Evolutionary conservation across 176 grass and related monocot species (phyloP), one percentile per base, ranked within the genome.

Genomic region (Canna indica): DNA sequence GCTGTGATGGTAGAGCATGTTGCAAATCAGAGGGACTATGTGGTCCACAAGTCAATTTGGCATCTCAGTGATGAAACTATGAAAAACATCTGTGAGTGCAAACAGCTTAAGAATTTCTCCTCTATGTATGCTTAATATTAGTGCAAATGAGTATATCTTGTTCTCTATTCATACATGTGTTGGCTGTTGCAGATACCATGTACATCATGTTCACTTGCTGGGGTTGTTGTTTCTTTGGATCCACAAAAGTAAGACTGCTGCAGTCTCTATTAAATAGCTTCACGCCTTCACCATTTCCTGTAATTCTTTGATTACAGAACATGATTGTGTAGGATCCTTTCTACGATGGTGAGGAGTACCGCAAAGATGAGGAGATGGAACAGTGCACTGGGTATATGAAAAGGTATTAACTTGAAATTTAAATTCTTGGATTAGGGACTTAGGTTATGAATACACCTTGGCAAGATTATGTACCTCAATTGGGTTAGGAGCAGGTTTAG

Each of bases 151-250:
- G 27, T 2, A 34, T 64, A n/a, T n/a, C n/a, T n/a, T n/a, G n/a
- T n/a, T n/a, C n/a, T 27, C 17, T 20, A 38, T 46, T 45, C 10
- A 70, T 2, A n/a, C n/a, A n/a, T n/a, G n/a, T n/a, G n/a, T 16
- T 22, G n/a, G 36, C 50, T 65, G 31, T 75, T 73, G 52, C 54
- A 87, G 92, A 91, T 32, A 89, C 81, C 32, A 83, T 89, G 69
- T 96, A 96, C 81, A 85, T 87, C 72, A 91, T 96, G 86, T 96
- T 92, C 86, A 90, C 88, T 0, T 80, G 73, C 73, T 91, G 93
- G 93, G 88, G 83, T 4, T 77, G 83, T 68, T 91, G 92, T 72
- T 91, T 91, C 81, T 89, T 90, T 56, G 92, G 81, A 79, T 88
- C 92, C 70, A 87, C 85, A 76, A 90, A 96, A 83, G 88, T 75